Conservation (phyloP, 164 flowering plant genomes). For the Amborella trichopoda region DNA sequence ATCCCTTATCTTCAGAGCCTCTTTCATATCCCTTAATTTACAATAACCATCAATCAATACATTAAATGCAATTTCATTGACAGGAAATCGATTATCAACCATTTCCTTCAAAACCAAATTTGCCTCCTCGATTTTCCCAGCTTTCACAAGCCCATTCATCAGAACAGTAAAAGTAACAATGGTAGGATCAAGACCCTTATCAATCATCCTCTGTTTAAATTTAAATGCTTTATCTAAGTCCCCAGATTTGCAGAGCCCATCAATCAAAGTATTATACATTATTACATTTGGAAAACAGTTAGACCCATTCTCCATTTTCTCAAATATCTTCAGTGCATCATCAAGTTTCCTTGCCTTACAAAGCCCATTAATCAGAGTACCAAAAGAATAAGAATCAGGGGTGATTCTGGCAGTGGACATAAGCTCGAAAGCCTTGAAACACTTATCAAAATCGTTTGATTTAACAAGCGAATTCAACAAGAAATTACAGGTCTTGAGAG, state of each 20-base stretch:
- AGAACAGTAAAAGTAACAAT: slow-evolving; percentile 42
- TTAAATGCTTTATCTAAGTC: slow-evolving; percentile 38
- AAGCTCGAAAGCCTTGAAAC: slow-evolving; percentile 30
- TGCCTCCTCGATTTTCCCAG: slow-evolving; percentile 36
- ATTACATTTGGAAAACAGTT: slow-evolving; percentile 47
- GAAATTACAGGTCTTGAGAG: slow-evolving; percentile 46
- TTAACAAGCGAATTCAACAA: slow-evolving; percentile 47
- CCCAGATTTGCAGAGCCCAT: slow-evolving; percentile 51
- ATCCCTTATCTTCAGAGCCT: slow-evolving; percentile 40
- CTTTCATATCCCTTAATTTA: slow-evolving; percentile 26
- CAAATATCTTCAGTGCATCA: slow-evolving; percentile 42
- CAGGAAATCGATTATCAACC: slow-evolving; percentile 27
- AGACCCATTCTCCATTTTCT: slow-evolving; percentile 30
- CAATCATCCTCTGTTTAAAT: slow-evolving; percentile 46
- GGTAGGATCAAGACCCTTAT: slow-evolving; percentile 29
- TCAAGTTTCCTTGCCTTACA: slow-evolving; percentile 43
- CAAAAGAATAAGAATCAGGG: slow-evolving; percentile 46
- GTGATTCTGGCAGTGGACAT: slow-evolving; percentile 16
- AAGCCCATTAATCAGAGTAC: slow-evolving; percentile 43
- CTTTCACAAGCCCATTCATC: slow-evolving; percentile 44
- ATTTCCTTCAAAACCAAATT: slow-evolving; percentile 40
- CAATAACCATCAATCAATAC: slow-evolving; percentile 58
- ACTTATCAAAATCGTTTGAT: slow-evolving; percentile 29
- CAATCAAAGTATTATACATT: slow-evolving; percentile 53
- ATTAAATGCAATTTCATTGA: slow-evolving; percentile 47